Evolutionary conservation across 2,329 filamentous ascomycete species (phyloP), one percentile per base, ranked within the genome.

Genomic region (Paracoccidioides brasiliensis): DNA sequence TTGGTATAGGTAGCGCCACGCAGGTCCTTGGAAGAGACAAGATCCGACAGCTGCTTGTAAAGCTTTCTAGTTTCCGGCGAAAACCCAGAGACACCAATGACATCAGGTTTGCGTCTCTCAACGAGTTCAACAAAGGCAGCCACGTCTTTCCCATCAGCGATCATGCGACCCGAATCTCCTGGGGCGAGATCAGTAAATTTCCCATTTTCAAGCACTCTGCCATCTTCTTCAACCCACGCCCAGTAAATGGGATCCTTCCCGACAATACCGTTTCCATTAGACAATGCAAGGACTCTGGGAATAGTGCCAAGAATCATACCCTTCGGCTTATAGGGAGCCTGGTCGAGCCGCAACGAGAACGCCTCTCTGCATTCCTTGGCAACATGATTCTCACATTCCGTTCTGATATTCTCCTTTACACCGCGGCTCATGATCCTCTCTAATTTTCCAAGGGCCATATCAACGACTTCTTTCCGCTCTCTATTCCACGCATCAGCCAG

Each of bases 401-500:
- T 91, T 63, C 90, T 87, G 61, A 98, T 80, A 49, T 88, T 90
- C 67, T 98, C 93, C 71, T 97, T 97, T 59, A 97, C 89, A 56
- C 90, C 89, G 68, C 91, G 93, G 56, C 87, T 82, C 63, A 97
- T 90, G 61, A 94, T 76, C 63, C 80, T 83, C 63, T 95, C 86
- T 45, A 98, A 77, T 67, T 91, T 95, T 7, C 79, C 76, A 57
- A 95, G 82, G 0, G 90, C 90, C 55, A 84, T 69, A 62, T 95
- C 88, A 52, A 98, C 75, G 0, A 94, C 85, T 64, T 94, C 90
- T 61, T 85, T 83, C 40, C 93, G 85, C 64, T 95, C 83, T 50
- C 84, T 80, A 62, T 96, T 95, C 93, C 93, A 98, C 8, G 89
- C 86, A 71, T 97, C 91, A 3, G 93, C 93, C 48, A 93, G 80